Conservation (phyloP, 2,329 filamentous ascomycete species). For the Diplodia seriata region DNA sequence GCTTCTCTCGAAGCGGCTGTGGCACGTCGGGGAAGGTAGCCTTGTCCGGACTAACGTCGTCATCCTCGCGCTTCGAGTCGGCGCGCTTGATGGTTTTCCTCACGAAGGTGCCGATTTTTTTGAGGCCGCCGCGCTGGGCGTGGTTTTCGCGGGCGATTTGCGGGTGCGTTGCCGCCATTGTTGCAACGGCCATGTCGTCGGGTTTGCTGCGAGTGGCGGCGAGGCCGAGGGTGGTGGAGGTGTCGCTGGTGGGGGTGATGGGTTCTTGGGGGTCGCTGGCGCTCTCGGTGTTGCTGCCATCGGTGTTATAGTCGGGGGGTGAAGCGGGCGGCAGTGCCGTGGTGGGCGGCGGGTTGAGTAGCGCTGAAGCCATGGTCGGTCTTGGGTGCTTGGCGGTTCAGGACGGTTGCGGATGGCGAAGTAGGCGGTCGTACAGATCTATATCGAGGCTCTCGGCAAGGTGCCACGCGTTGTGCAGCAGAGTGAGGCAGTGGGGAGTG, state of each 20-base stretch:
- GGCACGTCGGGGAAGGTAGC: conserved; percentile 1
- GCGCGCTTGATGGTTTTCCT: conserved; percentile 43
- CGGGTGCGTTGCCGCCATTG: conserved; percentile 14
- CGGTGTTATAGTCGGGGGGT: conserved; percentile 32
- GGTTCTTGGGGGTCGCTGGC: conserved; percentile 50
- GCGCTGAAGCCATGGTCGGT: conserved; percentile 4
- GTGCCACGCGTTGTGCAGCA: conserved; percentile 11
- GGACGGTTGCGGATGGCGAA: not conserved
- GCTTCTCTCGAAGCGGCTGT: not conserved
- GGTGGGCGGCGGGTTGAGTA: not conserved
- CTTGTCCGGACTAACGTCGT: not conserved
- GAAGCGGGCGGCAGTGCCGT: not conserved
- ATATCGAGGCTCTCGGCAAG: not conserved
- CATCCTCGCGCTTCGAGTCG: conserved; percentile 19
- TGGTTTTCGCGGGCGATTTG: conserved; percentile 3
- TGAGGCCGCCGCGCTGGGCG: conserved; percentile 22
- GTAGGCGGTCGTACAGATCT: not conserved
- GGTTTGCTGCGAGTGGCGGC: conserved; percentile 29
- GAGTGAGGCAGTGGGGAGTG: conserved; percentile 1
- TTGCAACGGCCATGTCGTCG: conserved; percentile 38
- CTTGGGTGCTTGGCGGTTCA: conserved; percentile 18
- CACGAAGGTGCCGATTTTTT: conserved; percentile 42
- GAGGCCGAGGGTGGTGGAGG: conserved; percentile 16
- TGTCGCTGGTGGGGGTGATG: conserved; percentile 48
- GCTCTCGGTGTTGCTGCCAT: conserved; percentile 47